These are phyloP conservation scores for Escovopsis sp. DNA, from an alignment of 2,329 filamentous ascomycete species.

Conservation along the genomic window DNA sequence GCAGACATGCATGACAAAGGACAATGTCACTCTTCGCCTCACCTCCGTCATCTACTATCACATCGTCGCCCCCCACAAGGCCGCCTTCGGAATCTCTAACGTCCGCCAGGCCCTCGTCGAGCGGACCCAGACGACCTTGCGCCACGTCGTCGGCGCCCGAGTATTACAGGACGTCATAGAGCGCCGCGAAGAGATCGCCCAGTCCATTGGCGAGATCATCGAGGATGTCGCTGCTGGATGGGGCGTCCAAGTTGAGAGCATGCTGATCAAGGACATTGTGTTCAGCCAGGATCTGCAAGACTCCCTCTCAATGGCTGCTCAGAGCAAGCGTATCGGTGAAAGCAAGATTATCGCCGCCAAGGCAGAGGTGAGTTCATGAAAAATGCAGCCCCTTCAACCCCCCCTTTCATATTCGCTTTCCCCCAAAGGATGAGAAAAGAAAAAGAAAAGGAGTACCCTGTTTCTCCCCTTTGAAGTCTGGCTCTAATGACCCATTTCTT, in stretches of 20 bases:
- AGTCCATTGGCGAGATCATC: slow-evolving; percentile 92
- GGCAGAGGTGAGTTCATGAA: slow-evolving; percentile 48
- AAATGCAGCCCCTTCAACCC: not conserved
- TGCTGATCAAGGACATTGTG: slow-evolving; percentile 99
- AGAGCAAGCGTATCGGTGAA: slow-evolving; percentile 96
- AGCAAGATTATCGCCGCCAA: slow-evolving; percentile 96
- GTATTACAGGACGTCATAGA: slow-evolving; percentile 97
- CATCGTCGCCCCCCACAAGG: slow-evolving; percentile 88
- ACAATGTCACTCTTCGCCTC: slow-evolving; percentile 88
- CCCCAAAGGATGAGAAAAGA: not conserved
- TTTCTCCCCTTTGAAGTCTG: no score
- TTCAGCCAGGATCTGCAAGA: slow-evolving; percentile 94
- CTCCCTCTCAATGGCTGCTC: slow-evolving; percentile 92
- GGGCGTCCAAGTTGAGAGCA: slow-evolving; percentile 93
- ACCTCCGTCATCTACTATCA: slow-evolving; percentile 99
- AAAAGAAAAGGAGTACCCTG: no score
- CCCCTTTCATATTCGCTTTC: no score
- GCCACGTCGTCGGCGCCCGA: slow-evolving; percentile 89
- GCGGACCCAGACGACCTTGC: slow-evolving; percentile 92
- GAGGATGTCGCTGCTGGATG: slow-evolving; percentile 87
- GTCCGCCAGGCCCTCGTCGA: slow-evolving; percentile 93
- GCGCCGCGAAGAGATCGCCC: slow-evolving; percentile 90
- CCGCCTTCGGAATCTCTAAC: slow-evolving; percentile 90
- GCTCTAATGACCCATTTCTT: no score
- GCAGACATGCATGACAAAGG: slow-evolving; percentile 98